Evolutionary conservation across 768 basidiomycete genomes (phyloP).

Genomic region (Mycena alexandri): DNA sequence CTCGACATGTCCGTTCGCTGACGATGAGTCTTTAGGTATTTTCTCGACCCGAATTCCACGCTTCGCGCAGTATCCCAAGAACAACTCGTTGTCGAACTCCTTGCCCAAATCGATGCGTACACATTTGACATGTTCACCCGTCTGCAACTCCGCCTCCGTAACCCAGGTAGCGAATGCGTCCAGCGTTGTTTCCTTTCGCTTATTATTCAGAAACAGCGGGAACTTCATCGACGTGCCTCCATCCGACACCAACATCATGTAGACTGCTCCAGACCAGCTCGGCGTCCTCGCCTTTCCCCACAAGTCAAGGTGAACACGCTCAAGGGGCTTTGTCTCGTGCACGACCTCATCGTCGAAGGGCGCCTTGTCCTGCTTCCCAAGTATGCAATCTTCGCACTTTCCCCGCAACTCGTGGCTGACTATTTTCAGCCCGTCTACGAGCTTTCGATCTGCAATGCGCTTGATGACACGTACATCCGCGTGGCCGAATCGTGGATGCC

Average conservation of each 20-base stretch:
- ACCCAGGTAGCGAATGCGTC: constrained; percentile 35
- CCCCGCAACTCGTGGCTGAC: constrained; percentile 10
- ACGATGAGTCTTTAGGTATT: constrained; percentile 1
- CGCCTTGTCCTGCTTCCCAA: constrained; percentile 40
- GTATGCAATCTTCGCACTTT: constrained; percentile 45
- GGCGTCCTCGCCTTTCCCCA: constrained; percentile 39
- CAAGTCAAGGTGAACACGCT: constrained; percentile 42
- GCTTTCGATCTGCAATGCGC: constrained; percentile 1
- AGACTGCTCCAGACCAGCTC: constrained; percentile 33
- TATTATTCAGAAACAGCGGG: constrained; percentile 39
- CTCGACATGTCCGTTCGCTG: constrained; percentile 40
- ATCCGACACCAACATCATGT: constrained; percentile 44
- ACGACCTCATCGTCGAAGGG: constrained; percentile 40
- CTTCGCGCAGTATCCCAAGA: constrained; percentile 31
- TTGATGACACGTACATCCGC: constrained; percentile 21
- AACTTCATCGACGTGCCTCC: constrained; percentile 28
- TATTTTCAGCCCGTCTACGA: constrained; percentile 41
- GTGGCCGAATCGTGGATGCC: constrained; percentile 46
- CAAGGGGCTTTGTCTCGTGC: constrained; percentile 33
- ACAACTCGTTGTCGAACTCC: constrained; percentile 43
- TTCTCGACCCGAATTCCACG: not conserved
- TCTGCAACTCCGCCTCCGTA: constrained; percentile 33
- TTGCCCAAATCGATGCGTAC: constrained; percentile 42
- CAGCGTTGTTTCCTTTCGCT: constrained; percentile 38
- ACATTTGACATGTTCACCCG: constrained; percentile 25